Evolutionary conservation across 1,139 yeast species (phyloP).

Genomic region (Saccharomyces hybrid): DNA sequence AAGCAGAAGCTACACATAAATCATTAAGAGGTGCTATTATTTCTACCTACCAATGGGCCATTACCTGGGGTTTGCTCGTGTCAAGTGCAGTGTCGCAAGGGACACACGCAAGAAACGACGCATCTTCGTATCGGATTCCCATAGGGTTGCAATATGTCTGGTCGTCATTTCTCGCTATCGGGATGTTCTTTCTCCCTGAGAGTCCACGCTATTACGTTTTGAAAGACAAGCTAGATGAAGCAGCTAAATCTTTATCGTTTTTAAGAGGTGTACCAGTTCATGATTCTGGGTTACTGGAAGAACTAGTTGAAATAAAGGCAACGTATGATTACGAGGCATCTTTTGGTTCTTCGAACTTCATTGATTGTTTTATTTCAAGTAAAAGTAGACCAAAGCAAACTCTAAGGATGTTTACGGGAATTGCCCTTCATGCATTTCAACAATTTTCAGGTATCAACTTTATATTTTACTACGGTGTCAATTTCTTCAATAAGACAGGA

Average conservation of each 20-base stretch:
- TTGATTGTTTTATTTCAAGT: conserved; percentile 60
- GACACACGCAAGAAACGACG: conserved; percentile 45
- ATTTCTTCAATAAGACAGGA: conserved; percentile 60
- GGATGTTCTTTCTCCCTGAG: conserved; percentile 67
- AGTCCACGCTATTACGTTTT: conserved; percentile 67
- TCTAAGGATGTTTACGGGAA: conserved; percentile 60
- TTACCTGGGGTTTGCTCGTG: conserved; percentile 73
- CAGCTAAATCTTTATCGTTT: conserved; percentile 53
- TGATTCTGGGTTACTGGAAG: conserved; percentile 65
- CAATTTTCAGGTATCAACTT: conserved; percentile 76
- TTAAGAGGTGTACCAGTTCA: conserved; percentile 54
- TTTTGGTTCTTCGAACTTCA: conserved; percentile 46
- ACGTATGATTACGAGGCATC: conserved; percentile 69
- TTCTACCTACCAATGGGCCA: conserved; percentile 80
- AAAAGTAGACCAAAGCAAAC: conserved; percentile 60
- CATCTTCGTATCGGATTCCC: conserved; percentile 68
- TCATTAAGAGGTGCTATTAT: conserved; percentile 77
- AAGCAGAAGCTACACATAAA: conserved; percentile 76
- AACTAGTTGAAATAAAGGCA: conserved; percentile 71
- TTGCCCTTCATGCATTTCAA: conserved; percentile 65
- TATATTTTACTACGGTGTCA: conserved; percentile 72
- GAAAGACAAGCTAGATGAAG: conserved; percentile 53
- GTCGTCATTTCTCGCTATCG: conserved; percentile 52
- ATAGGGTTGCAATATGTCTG: conserved; percentile 67
- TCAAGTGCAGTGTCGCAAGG: conserved; percentile 78